Conservation (phyloP, 139 green algal species). For the Trebouxia sp. region DNA sequence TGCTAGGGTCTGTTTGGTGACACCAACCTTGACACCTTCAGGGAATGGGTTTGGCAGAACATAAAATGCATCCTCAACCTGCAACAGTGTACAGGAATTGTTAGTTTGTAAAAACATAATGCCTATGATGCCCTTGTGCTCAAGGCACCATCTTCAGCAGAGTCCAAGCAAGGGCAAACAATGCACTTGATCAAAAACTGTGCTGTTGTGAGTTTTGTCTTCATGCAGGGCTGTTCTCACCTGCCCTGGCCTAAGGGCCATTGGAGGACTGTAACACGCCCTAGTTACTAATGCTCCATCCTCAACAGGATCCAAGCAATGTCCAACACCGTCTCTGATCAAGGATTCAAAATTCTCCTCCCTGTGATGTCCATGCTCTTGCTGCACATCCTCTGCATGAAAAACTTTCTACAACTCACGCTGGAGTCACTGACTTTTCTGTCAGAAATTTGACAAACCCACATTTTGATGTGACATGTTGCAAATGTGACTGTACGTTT, state of each 20-base stretch:
- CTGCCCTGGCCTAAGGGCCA: neutral
- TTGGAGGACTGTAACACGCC: neutral
- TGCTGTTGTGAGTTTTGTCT: neutral
- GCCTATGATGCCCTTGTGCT: neutral
- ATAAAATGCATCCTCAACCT: conserved; percentile 7
- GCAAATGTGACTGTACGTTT: too few species aligned
- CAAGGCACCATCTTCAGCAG: neutral
- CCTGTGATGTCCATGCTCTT: neutral
- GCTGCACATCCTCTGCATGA: neutral
- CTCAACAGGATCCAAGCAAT: neutral
- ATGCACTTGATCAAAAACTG: neutral
- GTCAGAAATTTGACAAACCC: neutral
- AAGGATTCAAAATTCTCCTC: neutral
- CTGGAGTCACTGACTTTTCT: neutral
- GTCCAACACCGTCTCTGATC: neutral
- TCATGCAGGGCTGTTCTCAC: too few species aligned
- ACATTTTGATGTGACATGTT: neutral
- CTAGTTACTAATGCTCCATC: neutral
- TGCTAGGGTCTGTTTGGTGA: neutral
- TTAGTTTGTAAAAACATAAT: neutral
- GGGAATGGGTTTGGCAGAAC: conserved; percentile 8
- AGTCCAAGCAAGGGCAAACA: neutral
- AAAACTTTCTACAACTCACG: neutral
- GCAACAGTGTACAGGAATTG: neutral
- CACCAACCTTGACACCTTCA: neutral